These are phyloP conservation scores for Aspergillus sp. DNA, from an alignment of 2,329 filamentous ascomycete species.

Conservation along the genomic window DNA sequence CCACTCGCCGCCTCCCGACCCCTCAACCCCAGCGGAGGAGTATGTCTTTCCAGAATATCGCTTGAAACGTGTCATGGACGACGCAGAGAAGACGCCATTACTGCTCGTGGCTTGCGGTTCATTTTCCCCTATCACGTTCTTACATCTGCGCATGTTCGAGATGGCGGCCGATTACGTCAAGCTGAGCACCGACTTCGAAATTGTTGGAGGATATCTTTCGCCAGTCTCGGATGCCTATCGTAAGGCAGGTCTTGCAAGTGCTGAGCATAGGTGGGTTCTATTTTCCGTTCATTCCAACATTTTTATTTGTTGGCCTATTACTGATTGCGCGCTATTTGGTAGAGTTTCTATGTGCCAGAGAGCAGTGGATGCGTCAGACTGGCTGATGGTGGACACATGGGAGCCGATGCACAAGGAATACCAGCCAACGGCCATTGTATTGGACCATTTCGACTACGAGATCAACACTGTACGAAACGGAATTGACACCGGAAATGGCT, in stretches of 20 bases:
- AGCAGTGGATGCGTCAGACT: conserved; percentile 70
- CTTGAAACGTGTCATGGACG: conserved; percentile 47
- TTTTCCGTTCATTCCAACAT: not conserved
- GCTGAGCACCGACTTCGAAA: conserved; percentile 75
- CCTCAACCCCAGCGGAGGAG: conserved; percentile 35
- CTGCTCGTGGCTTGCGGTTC: conserved; percentile 53
- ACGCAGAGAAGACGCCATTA: conserved; percentile 49
- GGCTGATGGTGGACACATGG: conserved; percentile 86
- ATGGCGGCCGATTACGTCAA: conserved; percentile 80
- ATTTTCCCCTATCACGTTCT: conserved; percentile 61
- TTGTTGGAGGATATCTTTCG: conserved; percentile 81
- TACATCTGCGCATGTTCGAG: conserved; percentile 81
- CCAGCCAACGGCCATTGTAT: conserved; percentile 81
- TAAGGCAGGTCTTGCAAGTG: conserved; percentile 74
- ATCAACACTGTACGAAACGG: conserved; percentile 79
- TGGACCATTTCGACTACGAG: conserved; percentile 89
- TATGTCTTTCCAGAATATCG: conserved; percentile 48
- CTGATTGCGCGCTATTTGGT: conserved; percentile 4
- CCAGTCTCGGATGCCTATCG: conserved; percentile 77
- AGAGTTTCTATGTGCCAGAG: conserved; percentile 83
- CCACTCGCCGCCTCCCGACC: conserved; percentile 22
- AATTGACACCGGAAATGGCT: conserved; percentile 66
- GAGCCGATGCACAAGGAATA: conserved; percentile 84
- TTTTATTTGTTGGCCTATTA: not conserved
- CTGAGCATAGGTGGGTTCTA: conserved; percentile 60